A percentile compares a stretch with the other conserved stretches of the same genome.
Conservation (phyloP, 2,329 filamentous ascomycete genomes). For the Colletotrichum eremochloae region DNA sequence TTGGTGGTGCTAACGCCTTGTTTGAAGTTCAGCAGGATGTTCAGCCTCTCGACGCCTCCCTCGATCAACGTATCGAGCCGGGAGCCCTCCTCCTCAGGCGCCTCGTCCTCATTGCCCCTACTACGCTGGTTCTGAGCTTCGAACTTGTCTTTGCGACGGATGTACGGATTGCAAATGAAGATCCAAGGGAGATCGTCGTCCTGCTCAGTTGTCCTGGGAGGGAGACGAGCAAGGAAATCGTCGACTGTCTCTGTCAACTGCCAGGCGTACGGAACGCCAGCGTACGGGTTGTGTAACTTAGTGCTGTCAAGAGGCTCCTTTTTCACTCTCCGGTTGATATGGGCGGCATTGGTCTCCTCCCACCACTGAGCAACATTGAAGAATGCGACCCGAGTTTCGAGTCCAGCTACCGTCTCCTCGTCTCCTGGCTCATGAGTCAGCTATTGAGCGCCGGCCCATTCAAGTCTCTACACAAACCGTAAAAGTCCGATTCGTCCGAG, state of each 20-base stretch:
- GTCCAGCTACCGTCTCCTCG: constrained; percentile 59
- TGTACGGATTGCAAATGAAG: constrained; percentile 76
- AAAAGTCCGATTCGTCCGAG: constrained; percentile 45
- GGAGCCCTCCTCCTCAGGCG: constrained; percentile 59
- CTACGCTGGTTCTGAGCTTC: constrained; percentile 53
- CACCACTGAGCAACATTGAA: constrained; percentile 68
- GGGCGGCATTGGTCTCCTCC: constrained; percentile 48
- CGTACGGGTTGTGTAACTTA: constrained; percentile 70
- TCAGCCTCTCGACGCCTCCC: constrained; percentile 65
- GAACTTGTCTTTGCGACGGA: constrained; percentile 52
- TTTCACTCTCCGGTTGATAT: constrained; percentile 21
- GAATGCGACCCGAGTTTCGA: constrained; percentile 63
- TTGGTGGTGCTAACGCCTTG: constrained; percentile 57
- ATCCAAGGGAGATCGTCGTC: constrained; percentile 73
- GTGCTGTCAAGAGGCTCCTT: constrained; percentile 20
- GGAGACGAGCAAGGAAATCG: constrained; percentile 76
- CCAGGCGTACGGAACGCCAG: constrained; percentile 67
- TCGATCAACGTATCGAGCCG: constrained; percentile 64
- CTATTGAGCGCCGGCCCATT: background rate
- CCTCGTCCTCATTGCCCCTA: constrained; percentile 64
- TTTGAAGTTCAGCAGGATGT: constrained; percentile 62
- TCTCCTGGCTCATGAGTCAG: constrained; percentile 61
- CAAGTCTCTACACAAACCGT: constrained; percentile 43
- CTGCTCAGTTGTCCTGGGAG: constrained; percentile 71
- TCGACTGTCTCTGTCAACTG: constrained; percentile 74